Conservation (phyloP, 805 yeast species). For the Kurtzmaniella cleridarum region DNA sequence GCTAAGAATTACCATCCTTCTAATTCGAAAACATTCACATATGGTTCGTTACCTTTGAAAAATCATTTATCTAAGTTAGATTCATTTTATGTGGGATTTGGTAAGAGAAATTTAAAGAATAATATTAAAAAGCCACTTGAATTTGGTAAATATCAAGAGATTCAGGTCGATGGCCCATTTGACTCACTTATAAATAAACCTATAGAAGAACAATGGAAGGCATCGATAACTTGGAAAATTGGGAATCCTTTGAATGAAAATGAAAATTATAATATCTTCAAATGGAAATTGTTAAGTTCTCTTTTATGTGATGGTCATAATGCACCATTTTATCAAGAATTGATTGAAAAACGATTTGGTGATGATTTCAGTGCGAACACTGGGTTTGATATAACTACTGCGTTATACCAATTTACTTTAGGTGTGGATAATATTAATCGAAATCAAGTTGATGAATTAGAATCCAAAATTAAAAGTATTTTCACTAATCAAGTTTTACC, state of each 20-base stretch:
- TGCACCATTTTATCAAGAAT: constrained; percentile 79
- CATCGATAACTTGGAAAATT: constrained; percentile 84
- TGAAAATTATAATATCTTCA: constrained; percentile 57
- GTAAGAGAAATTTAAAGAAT: constrained; percentile 33
- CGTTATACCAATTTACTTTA: constrained; percentile 69
- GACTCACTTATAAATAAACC: constrained; percentile 54
- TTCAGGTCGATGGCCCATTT: constrained; percentile 62
- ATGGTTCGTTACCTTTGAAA: constrained; percentile 69
- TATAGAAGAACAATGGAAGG: constrained; percentile 67
- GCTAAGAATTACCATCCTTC: constrained; percentile 78
- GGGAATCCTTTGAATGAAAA: constrained; percentile 60
- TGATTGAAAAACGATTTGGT: constrained; percentile 81
- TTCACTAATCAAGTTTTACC: constrained; percentile 37
- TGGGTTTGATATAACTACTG: constrained; percentile 80
- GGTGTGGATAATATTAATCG: constrained; percentile 74
- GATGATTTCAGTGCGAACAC: constrained; percentile 83
- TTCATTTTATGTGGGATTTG: constrained; percentile 46
- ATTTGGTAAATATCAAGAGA: constrained; percentile 7
- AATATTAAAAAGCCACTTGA: constrained; percentile 39
- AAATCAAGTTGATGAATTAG: constrained; percentile 43
- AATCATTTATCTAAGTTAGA: constrained; percentile 56
- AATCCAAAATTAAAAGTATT: constrained; percentile 41
- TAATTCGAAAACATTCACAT: constrained; percentile 80
- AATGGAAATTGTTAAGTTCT: constrained; percentile 64
- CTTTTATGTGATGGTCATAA: constrained; percentile 87